Conservation (phyloP, 805 yeast species). For the Candida ipomoeae region DNA sequence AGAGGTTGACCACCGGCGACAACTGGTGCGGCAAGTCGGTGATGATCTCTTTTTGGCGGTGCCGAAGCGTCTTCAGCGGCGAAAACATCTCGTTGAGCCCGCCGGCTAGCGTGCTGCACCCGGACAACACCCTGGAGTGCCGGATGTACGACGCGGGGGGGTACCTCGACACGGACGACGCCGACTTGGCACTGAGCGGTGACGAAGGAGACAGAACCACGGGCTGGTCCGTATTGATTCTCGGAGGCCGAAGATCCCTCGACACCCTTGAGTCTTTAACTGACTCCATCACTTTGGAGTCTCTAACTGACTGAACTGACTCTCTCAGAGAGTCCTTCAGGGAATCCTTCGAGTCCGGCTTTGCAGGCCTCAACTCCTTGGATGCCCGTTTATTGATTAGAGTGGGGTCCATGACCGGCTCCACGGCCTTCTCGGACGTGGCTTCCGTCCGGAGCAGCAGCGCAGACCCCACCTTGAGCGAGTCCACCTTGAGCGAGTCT, state of each 20-base stretch:
- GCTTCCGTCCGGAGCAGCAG: neutral
- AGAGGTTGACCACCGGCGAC: constrained; percentile 65
- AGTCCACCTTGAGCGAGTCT: neutral
- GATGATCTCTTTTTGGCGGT: constrained; percentile 17
- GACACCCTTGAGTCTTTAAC: neutral
- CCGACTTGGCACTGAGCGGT: constrained; percentile 12
- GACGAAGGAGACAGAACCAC: constrained; percentile 10
- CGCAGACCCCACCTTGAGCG: neutral
- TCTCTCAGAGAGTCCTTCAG: no score
- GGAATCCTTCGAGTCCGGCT: no score
- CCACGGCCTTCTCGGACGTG: neutral
- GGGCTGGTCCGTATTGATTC: constrained; percentile 10
- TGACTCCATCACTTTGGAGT: no score
- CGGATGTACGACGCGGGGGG: constrained; percentile 17
- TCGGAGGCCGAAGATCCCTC: constrained; percentile 10
- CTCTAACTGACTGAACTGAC: no score
- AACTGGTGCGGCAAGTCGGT: constrained; percentile 55
- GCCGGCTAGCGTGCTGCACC: constrained; percentile 12
- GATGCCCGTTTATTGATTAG: no score
- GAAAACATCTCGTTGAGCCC: constrained; percentile 12
- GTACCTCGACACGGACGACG: constrained; percentile 9
- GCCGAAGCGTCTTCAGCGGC: constrained; percentile 17
- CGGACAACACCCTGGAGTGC: constrained; percentile 16
- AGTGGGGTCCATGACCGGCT: no score
- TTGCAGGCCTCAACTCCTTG: no score